Evolutionary conservation across 768 basidiomycete genomes (phyloP).

Genomic region (Pleurotus tuber-regium): DNA sequence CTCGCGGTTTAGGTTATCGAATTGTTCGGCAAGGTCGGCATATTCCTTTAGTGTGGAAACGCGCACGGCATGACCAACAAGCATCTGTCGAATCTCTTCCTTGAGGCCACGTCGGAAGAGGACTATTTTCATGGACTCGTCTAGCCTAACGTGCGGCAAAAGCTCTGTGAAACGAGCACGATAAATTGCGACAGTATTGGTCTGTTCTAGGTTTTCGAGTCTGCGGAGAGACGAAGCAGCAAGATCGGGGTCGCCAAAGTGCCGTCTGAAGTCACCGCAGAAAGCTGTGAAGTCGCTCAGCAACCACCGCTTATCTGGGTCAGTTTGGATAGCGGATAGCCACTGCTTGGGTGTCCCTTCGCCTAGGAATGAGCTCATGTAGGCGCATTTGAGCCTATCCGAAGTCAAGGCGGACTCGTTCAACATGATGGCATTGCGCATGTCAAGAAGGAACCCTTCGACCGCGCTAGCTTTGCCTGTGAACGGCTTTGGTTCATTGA

Average conservation of each 20-base stretch:
- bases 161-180: slow-evolving; percentile 25
- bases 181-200: slow-evolving; percentile 25
- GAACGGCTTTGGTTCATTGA: slow-evolving; percentile 15
- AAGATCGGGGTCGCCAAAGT: slow-evolving; percentile 26
- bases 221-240: slow-evolving; percentile 23
- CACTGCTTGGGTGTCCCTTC: slow-evolving; percentile 29
- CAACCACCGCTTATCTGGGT: slow-evolving; percentile 13
- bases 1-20: slow-evolving; percentile 26
- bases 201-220: slow-evolving; percentile 28
- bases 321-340: slow-evolving; percentile 23
- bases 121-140: slow-evolving; percentile 30
- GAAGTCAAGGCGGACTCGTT: slow-evolving; percentile 19
- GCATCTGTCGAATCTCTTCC: slow-evolving; percentile 20
- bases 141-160: slow-evolving; percentile 23
- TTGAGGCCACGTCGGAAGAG: slow-evolving; percentile 28
- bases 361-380: slow-evolving; percentile 24
- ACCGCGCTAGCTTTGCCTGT: slow-evolving; percentile 17
- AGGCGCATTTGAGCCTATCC: slow-evolving; percentile 25
- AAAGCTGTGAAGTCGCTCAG: slow-evolving; percentile 25
- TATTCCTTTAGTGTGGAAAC: slow-evolving; percentile 19
- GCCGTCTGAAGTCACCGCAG: slow-evolving; percentile 21
- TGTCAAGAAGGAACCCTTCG: slow-evolving; percentile 17
- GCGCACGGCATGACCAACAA: slow-evolving; percentile 16
- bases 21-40: slow-evolving; percentile 17
- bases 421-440: slow-evolving; percentile 23